Percentiles rank a stretch among this genome's conserved stretches.
These are phyloP conservation scores for Alternaria rosae DNA, from an alignment of 2,329 filamentous ascomycete species.

Conservation along the genomic window DNA sequence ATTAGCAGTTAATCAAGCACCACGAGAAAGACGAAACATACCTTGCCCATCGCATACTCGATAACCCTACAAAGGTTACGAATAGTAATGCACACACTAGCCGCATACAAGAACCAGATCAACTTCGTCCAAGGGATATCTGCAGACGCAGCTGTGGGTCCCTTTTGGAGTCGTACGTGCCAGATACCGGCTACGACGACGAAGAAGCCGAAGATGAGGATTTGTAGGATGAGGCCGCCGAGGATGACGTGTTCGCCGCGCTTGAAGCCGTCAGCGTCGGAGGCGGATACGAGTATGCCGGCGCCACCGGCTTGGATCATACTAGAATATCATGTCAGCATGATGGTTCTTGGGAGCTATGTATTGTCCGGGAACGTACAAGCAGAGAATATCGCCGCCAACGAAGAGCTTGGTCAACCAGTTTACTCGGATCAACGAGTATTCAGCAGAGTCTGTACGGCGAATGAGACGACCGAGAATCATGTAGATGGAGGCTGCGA, in stretches of 20 bases:
- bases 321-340: not conserved
- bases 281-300: constrained; percentile 50
- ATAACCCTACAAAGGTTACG: constrained; percentile 58
- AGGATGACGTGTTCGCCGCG: constrained; percentile 63
- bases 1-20: constrained; percentile 9
- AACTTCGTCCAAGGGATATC: constrained; percentile 46
- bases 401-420: constrained; percentile 66
- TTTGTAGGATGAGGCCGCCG: constrained; percentile 64
- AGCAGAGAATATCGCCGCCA: constrained; percentile 61
- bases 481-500: constrained; percentile 59
- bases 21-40: constrained; percentile 3
- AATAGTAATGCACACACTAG: constrained; percentile 54
- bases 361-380: too few relatives aligned
- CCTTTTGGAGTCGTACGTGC: constrained; percentile 53
- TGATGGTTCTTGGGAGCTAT: not conserved
- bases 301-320: constrained; percentile 59
- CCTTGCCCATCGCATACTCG: constrained; percentile 53
- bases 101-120: constrained; percentile 50
- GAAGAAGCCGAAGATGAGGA: constrained; percentile 66
- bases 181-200: constrained; percentile 59
- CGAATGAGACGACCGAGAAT: constrained; percentile 53
- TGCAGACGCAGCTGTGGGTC: constrained; percentile 34
- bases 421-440: constrained; percentile 53
- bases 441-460: constrained; percentile 51
- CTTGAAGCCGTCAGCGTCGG: constrained; percentile 31